Evolutionary conservation across 2,329 filamentous ascomycete species (phyloP).

Genomic region (Camillea tinctor): DNA sequence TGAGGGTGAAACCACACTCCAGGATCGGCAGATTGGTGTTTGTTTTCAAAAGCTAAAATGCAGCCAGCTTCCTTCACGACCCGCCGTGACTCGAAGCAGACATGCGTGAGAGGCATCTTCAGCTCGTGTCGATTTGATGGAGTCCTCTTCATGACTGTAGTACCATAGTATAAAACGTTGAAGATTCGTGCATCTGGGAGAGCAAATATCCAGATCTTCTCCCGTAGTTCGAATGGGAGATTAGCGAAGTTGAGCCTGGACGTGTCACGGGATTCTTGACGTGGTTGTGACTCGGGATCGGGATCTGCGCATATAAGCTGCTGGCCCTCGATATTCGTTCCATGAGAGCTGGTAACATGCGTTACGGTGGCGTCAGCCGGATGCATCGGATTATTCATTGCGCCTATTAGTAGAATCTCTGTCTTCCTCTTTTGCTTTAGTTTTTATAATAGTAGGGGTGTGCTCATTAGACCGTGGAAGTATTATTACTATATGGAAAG

Average conservation of each 20-base stretch:
- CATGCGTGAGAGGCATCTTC: constrained; percentile 25
- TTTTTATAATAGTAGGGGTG: too few species aligned
- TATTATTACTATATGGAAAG: too few species aligned
- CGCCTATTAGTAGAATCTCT: too few species aligned
- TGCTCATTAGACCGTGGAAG: too few species aligned
- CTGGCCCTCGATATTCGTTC: background rate
- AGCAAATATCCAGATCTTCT: constrained; percentile 28
- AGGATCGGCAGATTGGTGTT: constrained; percentile 24
- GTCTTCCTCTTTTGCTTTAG: too few species aligned
- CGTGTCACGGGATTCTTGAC: background rate
- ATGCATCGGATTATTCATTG: too few species aligned
- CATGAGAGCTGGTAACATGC: background rate
- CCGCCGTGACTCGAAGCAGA: constrained; percentile 29
- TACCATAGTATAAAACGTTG: constrained; percentile 25
- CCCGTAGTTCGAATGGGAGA: constrained; percentile 28
- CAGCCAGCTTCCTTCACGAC: constrained; percentile 26
- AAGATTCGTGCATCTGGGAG: constrained; percentile 25
- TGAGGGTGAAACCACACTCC: constrained; percentile 29
- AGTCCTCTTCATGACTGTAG: constrained; percentile 23
- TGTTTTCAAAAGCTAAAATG: constrained; percentile 26
- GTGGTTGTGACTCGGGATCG: background rate
- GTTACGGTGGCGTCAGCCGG: too few species aligned
- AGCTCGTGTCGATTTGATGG: constrained; percentile 23
- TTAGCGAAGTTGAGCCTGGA: constrained; percentile 17
- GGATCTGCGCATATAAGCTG: background rate